These are phyloP conservation scores for Candida albicans DNA, from an alignment of 1,139 yeast species.

Conservation along the genomic window DNA sequence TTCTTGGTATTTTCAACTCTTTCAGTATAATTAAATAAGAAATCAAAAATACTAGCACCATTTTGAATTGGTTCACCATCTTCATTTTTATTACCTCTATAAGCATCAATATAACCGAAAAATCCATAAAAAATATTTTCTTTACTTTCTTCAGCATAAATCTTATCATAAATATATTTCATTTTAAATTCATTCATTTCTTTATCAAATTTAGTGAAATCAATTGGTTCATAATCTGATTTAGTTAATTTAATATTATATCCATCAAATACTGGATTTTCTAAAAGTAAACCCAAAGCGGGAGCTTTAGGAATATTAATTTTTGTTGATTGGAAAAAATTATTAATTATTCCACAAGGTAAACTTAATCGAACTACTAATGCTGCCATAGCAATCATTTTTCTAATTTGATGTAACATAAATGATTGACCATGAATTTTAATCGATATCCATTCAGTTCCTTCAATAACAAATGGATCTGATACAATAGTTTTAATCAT, in stretches of 20 bases:
- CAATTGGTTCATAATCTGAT: slow-evolving; percentile 78
- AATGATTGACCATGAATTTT: slow-evolving; percentile 98
- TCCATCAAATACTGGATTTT: slow-evolving; percentile 88
- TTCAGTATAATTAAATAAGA: slow-evolving; percentile 33
- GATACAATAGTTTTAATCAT: slow-evolving; percentile 79
- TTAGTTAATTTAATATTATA: slow-evolving; percentile 71
- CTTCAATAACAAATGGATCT: slow-evolving; percentile 91
- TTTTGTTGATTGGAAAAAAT: slow-evolving; percentile 72
- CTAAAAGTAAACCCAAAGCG: slow-evolving; percentile 85
- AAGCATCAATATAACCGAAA: slow-evolving; percentile 83
- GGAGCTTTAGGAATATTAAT: slow-evolving; percentile 97
- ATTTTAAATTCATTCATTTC: slow-evolving; percentile 86
- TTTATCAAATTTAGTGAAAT: slow-evolving; percentile 62
- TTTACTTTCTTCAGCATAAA: slow-evolving; percentile 81
- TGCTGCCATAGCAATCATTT: slow-evolving; percentile 96
- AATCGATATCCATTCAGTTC: slow-evolving; percentile 94
- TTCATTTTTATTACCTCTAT: slow-evolving; percentile 33
- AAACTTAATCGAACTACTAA: slow-evolving; percentile 83
- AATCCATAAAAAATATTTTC: slow-evolving; percentile 89
- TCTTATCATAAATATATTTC: slow-evolving; percentile 87
- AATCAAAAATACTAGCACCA: slow-evolving; percentile 59
- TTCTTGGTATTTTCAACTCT: not conserved
- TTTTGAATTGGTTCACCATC: slow-evolving; percentile 17
- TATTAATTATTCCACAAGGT: slow-evolving; percentile 71
- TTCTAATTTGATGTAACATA: slow-evolving; percentile 97